A percentile compares a stretch with the other conserved stretches of the same genome.
These are phyloP conservation scores for Samsoniella hepiali DNA, from an alignment of 2,329 filamentous ascomycete species.

Conservation along the genomic window DNA sequence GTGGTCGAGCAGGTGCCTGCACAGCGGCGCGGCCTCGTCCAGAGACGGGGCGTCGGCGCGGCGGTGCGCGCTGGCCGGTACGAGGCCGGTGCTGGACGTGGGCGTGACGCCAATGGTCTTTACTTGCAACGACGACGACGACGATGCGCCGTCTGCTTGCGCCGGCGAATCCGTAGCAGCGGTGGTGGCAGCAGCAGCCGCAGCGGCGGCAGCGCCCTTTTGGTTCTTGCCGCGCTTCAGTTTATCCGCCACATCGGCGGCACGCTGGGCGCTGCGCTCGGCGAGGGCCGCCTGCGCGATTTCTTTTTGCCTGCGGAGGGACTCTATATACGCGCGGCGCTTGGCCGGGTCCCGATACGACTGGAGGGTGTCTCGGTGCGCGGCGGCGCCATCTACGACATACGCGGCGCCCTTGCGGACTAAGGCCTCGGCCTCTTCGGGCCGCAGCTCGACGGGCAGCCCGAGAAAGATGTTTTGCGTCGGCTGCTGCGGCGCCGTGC, in stretches of 20 bases:
- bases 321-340: conserved; percentile 61
- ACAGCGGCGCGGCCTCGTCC: conserved; percentile 55
- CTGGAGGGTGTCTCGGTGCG: conserved; percentile 64
- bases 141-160: not conserved
- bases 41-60: conserved; percentile 21
- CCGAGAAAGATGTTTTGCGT: conserved; percentile 94
- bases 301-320: conserved; percentile 44
- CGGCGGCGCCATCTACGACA: conserved; percentile 73
- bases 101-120: conserved; percentile 33
- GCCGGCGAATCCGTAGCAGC: not conserved
- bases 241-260: conserved; percentile 29
- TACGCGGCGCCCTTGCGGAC: conserved; percentile 74
- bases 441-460: conserved; percentile 82
- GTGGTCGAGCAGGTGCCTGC: conserved; percentile 71
- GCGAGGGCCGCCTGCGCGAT: conserved; percentile 39
- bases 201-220: conserved; percentile 16
- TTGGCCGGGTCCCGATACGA: conserved; percentile 52
- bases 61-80: conserved; percentile 23
- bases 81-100: conserved; percentile 33
- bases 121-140: not conserved
- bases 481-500: conserved; percentile 85
- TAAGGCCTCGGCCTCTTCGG: conserved; percentile 81
- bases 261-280: conserved; percentile 38
- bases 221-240: conserved; percentile 24
- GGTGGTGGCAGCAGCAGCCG: not conserved